A percentile compares a stretch with the other conserved stretches of the same genome.
These are phyloP conservation scores for Tulasnella sp. DNA, from an alignment of 768 basidiomycete species.

Conservation along the genomic window DNA sequence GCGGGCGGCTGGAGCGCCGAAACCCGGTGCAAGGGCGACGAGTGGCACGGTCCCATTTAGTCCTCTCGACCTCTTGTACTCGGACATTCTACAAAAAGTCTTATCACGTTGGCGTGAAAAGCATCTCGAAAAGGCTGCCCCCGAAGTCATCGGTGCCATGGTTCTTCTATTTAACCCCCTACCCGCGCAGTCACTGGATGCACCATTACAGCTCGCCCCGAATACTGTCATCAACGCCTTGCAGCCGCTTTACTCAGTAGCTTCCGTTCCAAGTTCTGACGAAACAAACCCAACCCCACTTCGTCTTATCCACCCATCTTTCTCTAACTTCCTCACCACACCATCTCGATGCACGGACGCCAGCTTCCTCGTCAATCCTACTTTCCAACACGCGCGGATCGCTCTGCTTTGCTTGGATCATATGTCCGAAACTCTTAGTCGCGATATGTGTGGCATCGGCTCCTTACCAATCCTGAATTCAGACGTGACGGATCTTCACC, in stretches of 20 bases:
- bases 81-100: not conserved
- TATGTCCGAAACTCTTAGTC: not conserved
- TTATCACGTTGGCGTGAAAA: not conserved
- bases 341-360: not conserved
- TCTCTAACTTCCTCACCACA: slow-evolving; percentile 14
- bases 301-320: slow-evolving; percentile 12
- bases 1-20: not conserved
- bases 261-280: not conserved
- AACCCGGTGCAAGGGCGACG: too few relatives aligned
- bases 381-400: not conserved
- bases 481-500: slow-evolving; percentile 1
- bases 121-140: not conserved
- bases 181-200: not conserved
- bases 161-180: slow-evolving; percentile 8
- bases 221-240: not conserved
- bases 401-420: not conserved
- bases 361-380: not conserved
- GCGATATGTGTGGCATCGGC: not conserved
- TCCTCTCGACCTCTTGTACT: not conserved
- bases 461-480: not conserved
- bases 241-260: not conserved
- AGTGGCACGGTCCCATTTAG: not conserved
- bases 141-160: slow-evolving; percentile 3
- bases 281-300: not conserved
- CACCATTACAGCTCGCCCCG: not conserved